Evolutionary conservation across 73 alveolate genomes (phyloP).

Genomic region (Effrenium voratum): DNA sequence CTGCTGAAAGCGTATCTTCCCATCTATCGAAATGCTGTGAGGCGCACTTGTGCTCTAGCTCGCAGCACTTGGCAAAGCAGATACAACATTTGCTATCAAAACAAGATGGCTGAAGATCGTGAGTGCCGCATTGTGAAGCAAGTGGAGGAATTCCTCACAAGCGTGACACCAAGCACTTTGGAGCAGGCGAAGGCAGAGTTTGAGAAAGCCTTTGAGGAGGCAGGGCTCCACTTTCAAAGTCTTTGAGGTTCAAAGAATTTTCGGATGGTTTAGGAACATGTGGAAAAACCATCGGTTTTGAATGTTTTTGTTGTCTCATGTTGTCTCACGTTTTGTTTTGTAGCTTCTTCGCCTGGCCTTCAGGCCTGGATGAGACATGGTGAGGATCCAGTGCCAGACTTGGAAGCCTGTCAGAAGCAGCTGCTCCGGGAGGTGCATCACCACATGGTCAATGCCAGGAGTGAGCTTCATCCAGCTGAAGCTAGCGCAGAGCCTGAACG

Average conservation of each 20-base stretch:
- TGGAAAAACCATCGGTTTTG: neutral
- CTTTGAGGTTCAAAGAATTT: neutral
- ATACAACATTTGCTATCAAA: neutral
- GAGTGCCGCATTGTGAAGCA: neutral
- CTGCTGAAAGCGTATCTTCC: neutral
- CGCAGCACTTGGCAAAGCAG: neutral
- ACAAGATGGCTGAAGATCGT: neutral
- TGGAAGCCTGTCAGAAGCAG: neutral
- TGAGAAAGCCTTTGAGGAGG: neutral
- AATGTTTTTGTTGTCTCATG: no score
- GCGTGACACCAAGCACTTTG: neutral
- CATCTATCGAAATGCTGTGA: neutral
- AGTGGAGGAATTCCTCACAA: neutral
- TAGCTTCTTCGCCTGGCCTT: no score
- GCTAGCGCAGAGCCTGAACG: neutral
- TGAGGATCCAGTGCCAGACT: neutral
- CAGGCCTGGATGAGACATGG: neutral
- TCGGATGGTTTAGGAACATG: neutral
- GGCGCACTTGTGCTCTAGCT: neutral
- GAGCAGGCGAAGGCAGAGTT: neutral
- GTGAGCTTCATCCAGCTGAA: neutral
- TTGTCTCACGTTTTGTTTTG: no score
- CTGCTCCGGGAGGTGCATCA: neutral
- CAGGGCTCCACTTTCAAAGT: neutral
- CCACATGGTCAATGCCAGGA: neutral